Percentiles rank a stretch among this genome's conserved stretches.
phyloP scores from a whole-genome alignment of 2,329 filamentous ascomycete species.

The Periconia sp. region DNA sequence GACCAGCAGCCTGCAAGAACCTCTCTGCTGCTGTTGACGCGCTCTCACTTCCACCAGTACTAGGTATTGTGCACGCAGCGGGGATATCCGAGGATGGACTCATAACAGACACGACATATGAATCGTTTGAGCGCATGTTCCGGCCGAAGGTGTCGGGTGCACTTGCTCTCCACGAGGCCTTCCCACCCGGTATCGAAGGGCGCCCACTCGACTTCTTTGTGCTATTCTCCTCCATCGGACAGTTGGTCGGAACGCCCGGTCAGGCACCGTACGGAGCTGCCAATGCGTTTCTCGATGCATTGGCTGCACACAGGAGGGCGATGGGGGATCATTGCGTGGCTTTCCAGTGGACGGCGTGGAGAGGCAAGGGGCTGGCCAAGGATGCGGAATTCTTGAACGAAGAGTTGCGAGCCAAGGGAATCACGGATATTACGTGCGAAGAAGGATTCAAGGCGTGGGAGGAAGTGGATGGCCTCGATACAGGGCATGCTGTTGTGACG shows the following conservation, averaged over 20 bases:
- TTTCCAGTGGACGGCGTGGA: constrained; percentile 50
- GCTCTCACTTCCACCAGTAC: constrained; percentile 43
- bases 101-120: constrained; percentile 32
- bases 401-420: constrained; percentile 46
- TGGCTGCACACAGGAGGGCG: constrained; percentile 26
- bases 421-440: constrained; percentile 45
- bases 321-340: constrained; percentile 46
- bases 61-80: constrained; percentile 47
- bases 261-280: constrained; percentile 30
- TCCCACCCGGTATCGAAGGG: constrained; percentile 21
- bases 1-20: constrained; percentile 15
- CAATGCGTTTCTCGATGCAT: constrained; percentile 33
- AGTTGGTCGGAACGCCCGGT: constrained; percentile 25
- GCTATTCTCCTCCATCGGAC: constrained; percentile 28
- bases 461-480: constrained; percentile 37
- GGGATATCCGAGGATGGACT: constrained; percentile 44
- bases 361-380: constrained; percentile 38
- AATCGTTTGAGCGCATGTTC: constrained; percentile 37
- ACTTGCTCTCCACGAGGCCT: constrained; percentile 25
- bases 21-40: constrained; percentile 29
- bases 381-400: constrained; percentile 43
- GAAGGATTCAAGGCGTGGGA: constrained; percentile 50
- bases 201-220: constrained; percentile 27
- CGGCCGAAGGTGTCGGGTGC: constrained; percentile 33
- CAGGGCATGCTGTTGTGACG: constrained; percentile 45